A percentile compares a stretch with the other conserved stretches of the same genome.
These are phyloP conservation scores for Plasmodium fragile DNA, from an alignment of 169 alveolate species.

Conservation along the genomic window DNA sequence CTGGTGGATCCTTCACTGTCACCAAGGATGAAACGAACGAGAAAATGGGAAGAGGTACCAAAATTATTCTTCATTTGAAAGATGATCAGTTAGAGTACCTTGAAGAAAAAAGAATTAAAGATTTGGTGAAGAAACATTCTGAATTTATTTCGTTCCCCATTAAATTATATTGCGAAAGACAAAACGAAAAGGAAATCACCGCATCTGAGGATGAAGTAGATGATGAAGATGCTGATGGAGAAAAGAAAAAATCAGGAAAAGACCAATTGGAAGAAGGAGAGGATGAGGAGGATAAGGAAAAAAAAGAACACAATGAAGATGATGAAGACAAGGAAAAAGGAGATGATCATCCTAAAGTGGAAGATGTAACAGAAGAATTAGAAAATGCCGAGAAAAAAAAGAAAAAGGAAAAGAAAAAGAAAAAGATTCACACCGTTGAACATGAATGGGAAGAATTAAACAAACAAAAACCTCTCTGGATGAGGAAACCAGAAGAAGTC, in stretches of 20 bases:
- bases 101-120: slow-evolving; percentile 98
- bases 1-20: slow-evolving; percentile 99
- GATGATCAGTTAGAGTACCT: slow-evolving; percentile 97
- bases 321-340: slow-evolving; percentile 85
- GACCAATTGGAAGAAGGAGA: slow-evolving; percentile 77
- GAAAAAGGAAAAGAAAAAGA: slow-evolving; percentile 94
- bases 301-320: slow-evolving; percentile 87
- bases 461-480: slow-evolving; percentile 99
- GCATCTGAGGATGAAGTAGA: slow-evolving; percentile 98
- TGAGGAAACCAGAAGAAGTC: slow-evolving; percentile 98
- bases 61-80: slow-evolving; percentile 96
- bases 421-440: slow-evolving; percentile 97
- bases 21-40: slow-evolving; percentile 93
- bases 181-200: slow-evolving; percentile 98
- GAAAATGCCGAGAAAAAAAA: slow-evolving; percentile 75
- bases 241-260: slow-evolving; percentile 75
- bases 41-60: slow-evolving; percentile 96
- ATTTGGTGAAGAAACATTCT: slow-evolving; percentile 99
- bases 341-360: slow-evolving; percentile 90
- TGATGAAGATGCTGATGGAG: slow-evolving; percentile 83
- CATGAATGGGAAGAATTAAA: slow-evolving; percentile 98
- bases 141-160: slow-evolving; percentile 99
- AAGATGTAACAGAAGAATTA: slow-evolving; percentile 78
- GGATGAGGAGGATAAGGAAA: slow-evolving; percentile 84
- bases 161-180: slow-evolving; percentile 97